phyloP scores from a whole-genome alignment of 441 rosid species.

The Mallotus japonicus region DNA sequence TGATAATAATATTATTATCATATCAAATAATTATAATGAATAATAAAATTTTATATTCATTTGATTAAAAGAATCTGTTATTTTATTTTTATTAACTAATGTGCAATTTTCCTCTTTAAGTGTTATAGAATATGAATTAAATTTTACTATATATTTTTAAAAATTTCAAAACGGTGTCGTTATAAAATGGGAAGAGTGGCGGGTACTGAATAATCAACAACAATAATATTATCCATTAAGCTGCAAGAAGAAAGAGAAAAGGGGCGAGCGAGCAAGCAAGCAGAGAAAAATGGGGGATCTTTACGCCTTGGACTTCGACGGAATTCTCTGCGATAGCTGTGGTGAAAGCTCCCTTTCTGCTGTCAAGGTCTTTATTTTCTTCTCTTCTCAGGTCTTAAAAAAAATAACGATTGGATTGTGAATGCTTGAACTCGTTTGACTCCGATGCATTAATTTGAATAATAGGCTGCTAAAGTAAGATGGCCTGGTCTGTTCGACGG shows the following conservation, averaged over 20 bases:
- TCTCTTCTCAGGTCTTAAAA: neutral
- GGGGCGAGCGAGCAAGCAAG: neutral
- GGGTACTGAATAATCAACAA: constrained; percentile 16
- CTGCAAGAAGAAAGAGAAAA: neutral
- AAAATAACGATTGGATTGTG: too few species aligned
- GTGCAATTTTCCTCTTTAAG: too few species aligned
- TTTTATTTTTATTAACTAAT: too few species aligned
- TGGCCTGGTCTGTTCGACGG: constrained; percentile 74
- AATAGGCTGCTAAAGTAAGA: constrained; percentile 78
- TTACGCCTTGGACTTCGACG: constrained; percentile 96
- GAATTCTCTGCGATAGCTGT: constrained; percentile 88
- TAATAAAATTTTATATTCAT: too few species aligned
- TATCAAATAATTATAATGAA: too few species aligned
- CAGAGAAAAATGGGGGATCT: constrained; percentile 62
- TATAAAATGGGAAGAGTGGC: constrained; percentile 30
- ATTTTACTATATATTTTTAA: neutral
- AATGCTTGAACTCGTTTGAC: neutral
- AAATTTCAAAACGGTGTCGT: neutral
- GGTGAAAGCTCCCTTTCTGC: constrained; percentile 95
- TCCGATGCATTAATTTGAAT: neutral
- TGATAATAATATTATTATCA: too few species aligned
- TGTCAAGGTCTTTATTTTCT: constrained; percentile 51
- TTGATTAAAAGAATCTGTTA: too few species aligned
- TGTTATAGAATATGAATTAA: too few species aligned
- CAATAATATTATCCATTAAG: constrained; percentile 4